These are phyloP conservation scores for Aspergillus asperescens DNA, from an alignment of 495 filamentous ascomycete genomes.

Conservation along the genomic window DNA sequence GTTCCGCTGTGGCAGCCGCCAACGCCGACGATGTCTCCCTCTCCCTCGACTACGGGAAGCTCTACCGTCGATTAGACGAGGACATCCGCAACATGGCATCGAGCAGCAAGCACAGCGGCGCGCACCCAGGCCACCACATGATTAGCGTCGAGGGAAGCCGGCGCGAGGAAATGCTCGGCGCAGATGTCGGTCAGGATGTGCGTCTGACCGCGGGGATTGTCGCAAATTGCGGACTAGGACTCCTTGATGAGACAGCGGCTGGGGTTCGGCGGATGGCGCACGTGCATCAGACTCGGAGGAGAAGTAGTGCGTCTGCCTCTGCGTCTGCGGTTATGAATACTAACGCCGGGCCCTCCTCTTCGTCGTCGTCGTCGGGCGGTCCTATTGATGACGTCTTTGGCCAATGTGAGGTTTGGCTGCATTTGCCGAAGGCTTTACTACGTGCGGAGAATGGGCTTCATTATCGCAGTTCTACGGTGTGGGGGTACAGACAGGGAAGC, in stretches of 20 bases:
- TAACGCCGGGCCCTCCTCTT: too few species aligned
- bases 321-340: constrained; percentile 7
- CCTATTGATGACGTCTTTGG: constrained; percentile 34
- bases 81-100: constrained; percentile 29
- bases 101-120: constrained; percentile 19
- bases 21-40: constrained; percentile 42
- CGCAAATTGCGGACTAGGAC: constrained; percentile 32
- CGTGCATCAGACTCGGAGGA: constrained; percentile 27
- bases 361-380: constrained; percentile 4
- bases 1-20: constrained; percentile 39
- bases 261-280: constrained; percentile 39
- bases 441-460: constrained; percentile 38
- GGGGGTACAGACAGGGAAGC: constrained; percentile 30
- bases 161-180: constrained; percentile 29
- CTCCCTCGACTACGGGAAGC: constrained; percentile 45
- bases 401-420: constrained; percentile 37
- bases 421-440: constrained; percentile 40
- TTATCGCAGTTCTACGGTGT: constrained; percentile 38
- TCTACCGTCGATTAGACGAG: constrained; percentile 41
- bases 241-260: constrained; percentile 41
- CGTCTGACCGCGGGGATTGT: constrained; percentile 37
- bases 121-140: constrained; percentile 20
- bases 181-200: constrained; percentile 32
- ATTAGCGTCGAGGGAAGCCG: constrained; percentile 32
- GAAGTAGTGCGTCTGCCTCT: constrained; percentile 24